These are phyloP conservation scores for Nigrospora osmanthi DNA, from an alignment of 2,329 filamentous ascomycete genomes.

Conservation along the genomic window DNA sequence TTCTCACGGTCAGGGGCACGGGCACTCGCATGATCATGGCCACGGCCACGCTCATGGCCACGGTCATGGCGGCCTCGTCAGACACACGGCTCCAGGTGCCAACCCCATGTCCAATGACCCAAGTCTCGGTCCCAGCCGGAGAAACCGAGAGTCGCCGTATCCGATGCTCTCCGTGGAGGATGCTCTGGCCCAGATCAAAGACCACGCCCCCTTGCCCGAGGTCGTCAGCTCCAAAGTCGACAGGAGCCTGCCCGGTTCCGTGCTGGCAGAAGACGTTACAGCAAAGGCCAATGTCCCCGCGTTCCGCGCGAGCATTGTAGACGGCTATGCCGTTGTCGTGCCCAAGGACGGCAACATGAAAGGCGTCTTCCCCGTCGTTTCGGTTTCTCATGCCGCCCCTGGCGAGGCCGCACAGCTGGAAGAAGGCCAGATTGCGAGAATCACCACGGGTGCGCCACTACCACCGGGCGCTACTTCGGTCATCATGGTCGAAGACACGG, in stretches of 20 bases:
- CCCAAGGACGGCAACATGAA: constrained; percentile 56
- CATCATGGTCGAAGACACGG: constrained; percentile 94
- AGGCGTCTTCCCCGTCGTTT: constrained; percentile 78
- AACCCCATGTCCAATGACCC: constrained; percentile 53
- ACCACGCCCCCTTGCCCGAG: constrained; percentile 60
- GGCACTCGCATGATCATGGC: constrained; percentile 42
- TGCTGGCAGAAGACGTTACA: constrained; percentile 76
- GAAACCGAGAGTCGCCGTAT: constrained; percentile 82
- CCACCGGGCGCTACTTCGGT: constrained; percentile 85
- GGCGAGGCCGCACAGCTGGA: constrained; percentile 57
- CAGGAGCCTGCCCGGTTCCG: constrained; percentile 60
- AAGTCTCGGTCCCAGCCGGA: constrained; percentile 52
- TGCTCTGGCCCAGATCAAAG: constrained; percentile 64
- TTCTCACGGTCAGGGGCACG: constrained; percentile 43
- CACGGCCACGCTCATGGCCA: constrained; percentile 52
- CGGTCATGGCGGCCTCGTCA: constrained; percentile 56
- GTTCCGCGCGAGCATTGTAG: constrained; percentile 91
- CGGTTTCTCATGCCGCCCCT: constrained; percentile 78
- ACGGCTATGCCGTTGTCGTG: constrained; percentile 83
- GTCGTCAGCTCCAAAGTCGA: constrained; percentile 53
- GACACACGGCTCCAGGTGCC: constrained; percentile 62
- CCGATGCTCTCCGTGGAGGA: constrained; percentile 84
- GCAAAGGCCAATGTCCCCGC: constrained; percentile 82
- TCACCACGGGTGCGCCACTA: constrained; percentile 89
- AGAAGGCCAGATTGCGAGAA: constrained; percentile 73